Percentiles rank a stretch among this genome's conserved stretches.
phyloP scores from a whole-genome alignment of 768 basidiomycete genomes.

The Epithele typhae region DNA sequence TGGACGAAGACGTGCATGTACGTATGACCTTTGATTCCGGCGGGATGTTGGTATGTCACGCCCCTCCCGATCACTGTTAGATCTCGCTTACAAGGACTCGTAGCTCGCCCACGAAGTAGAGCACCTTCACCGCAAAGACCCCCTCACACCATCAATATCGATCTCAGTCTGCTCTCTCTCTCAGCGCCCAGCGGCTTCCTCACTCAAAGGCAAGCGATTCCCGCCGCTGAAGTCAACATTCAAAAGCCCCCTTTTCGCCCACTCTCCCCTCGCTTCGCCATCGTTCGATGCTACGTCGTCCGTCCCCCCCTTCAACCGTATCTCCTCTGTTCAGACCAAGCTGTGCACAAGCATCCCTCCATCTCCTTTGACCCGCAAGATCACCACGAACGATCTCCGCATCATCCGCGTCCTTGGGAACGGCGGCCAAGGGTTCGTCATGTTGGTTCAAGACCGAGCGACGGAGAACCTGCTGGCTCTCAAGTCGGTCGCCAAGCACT shows the following conservation, averaged over 20 bases:
- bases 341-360: not conserved
- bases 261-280: no score
- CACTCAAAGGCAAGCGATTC: not conserved
- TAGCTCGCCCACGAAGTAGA: constrained; percentile 2
- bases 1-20: constrained; percentile 8
- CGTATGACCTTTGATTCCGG: constrained; percentile 4
- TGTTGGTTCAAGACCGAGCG: constrained; percentile 10
- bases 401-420: constrained; percentile 10
- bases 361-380: not conserved
- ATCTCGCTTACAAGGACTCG: not conserved
- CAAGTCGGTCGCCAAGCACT: constrained; percentile 15
- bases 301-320: not conserved
- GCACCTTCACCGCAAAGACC: not conserved
- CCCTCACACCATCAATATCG: not conserved
- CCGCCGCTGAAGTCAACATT: no score
- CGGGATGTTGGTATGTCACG: constrained; percentile 4
- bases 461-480: constrained; percentile 11
- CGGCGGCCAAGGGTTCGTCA: constrained; percentile 15
- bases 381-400: constrained; percentile 11
- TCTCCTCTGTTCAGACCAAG: not conserved
- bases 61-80: not conserved
- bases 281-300: no score
- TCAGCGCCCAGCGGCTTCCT: not conserved
- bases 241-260: no score
- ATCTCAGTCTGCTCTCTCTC: not conserved